These are phyloP conservation scores for Ophiostoma quercus DNA, from an alignment of 2,329 filamentous ascomycete species.

Conservation along the genomic window DNA sequence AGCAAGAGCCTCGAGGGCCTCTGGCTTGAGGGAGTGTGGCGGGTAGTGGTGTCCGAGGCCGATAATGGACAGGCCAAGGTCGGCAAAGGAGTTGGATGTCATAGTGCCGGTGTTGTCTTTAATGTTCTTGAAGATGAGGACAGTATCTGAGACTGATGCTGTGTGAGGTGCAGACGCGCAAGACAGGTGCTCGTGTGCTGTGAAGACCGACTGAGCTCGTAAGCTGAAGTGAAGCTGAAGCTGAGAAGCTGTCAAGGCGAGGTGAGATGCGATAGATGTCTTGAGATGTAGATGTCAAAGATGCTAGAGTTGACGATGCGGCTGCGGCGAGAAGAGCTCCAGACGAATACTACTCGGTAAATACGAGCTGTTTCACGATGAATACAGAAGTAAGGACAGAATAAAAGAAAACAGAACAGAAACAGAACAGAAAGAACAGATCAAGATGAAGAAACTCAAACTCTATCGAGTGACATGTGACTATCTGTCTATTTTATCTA, in stretches of 20 bases:
- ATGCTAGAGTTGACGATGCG: neutral
- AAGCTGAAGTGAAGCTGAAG: neutral
- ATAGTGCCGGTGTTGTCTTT: conserved; percentile 31
- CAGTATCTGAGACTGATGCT: neutral
- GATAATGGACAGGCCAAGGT: conserved; percentile 56
- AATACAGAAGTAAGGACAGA: neutral
- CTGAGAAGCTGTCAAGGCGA: neutral
- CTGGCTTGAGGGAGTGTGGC: conserved; percentile 47
- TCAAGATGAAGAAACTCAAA: neutral
- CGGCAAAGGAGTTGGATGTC: conserved; percentile 42
- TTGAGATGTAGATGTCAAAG: too few relatives aligned
- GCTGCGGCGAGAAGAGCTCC: neutral
- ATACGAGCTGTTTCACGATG: neutral
- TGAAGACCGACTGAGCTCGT: neutral
- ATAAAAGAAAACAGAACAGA: neutral
- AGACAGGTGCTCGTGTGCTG: neutral
- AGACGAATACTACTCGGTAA: neutral
- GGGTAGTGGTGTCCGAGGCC: conserved; percentile 59
- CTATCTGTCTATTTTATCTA: conserved; percentile 9
- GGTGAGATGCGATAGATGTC: neutral
- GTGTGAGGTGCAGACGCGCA: neutral
- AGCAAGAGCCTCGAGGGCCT: conserved; percentile 48
- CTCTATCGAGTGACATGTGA: neutral
- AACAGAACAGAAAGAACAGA: neutral
- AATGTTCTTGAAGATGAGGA: neutral